Conservation (phyloP, 805 yeast genomes). For the Gaillardinia entomophila region DNA sequence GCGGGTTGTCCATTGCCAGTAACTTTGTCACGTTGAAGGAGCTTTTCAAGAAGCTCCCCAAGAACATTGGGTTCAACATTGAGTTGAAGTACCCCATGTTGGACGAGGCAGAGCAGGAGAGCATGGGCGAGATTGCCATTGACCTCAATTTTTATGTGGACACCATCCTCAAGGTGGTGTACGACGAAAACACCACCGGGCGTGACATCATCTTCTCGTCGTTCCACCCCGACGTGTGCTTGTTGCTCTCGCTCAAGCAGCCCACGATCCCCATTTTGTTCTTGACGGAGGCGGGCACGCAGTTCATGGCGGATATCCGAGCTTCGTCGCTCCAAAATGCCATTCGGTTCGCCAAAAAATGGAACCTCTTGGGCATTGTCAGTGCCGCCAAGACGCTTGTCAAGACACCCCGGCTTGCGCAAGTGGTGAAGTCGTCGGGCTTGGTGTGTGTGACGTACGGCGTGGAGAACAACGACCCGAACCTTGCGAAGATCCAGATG, state of each 20-base stretch:
- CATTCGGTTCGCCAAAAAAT: slow-evolving; percentile 79
- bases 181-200: slow-evolving; percentile 65
- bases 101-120: slow-evolving; percentile 85
- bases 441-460: slow-evolving; percentile 94
- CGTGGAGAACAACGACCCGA: slow-evolving; percentile 75
- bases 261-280: slow-evolving; percentile 89
- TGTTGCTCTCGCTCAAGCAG: slow-evolving; percentile 81
- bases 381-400: slow-evolving; percentile 83
- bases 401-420: slow-evolving; percentile 83
- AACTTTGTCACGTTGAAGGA: slow-evolving; percentile 86
- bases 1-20: slow-evolving; percentile 88
- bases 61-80: slow-evolving; percentile 84
- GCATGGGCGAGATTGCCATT: slow-evolving; percentile 76
- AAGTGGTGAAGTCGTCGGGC: slow-evolving; percentile 87
- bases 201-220: slow-evolving; percentile 88
- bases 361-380: slow-evolving; percentile 90
- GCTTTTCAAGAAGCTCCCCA: slow-evolving; percentile 74
- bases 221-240: slow-evolving; percentile 91
- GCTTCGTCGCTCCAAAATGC: slow-evolving; percentile 88
- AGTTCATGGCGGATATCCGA: slow-evolving; percentile 81
- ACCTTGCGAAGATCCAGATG: slow-evolving; percentile 77
- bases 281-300: slow-evolving; percentile 84
- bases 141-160: slow-evolving; percentile 88
- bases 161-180: slow-evolving; percentile 73
- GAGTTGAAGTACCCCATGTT: slow-evolving; percentile 95